Evolutionary conservation across 2,329 filamentous ascomycete species (phyloP).

Genomic region (Paramyrothecium roridum): DNA sequence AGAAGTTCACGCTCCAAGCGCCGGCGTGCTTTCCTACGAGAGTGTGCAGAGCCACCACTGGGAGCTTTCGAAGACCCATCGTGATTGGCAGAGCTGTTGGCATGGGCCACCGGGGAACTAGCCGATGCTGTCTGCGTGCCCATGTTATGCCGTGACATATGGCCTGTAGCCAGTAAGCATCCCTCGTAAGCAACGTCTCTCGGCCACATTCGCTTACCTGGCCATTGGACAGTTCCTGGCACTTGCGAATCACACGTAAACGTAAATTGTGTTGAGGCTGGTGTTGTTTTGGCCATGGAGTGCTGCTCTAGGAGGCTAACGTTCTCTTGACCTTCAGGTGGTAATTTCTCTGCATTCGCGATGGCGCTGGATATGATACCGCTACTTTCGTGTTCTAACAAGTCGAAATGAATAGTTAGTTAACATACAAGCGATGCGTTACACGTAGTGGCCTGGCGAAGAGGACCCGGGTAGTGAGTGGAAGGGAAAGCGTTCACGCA

Average conservation of each 20-base stretch:
- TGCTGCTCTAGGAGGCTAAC: constrained; percentile 74
- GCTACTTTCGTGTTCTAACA: constrained; percentile 41
- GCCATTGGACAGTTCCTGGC: constrained; percentile 74
- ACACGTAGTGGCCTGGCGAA: too few species aligned
- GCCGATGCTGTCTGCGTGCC: constrained; percentile 11
- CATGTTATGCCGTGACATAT: constrained; percentile 17
- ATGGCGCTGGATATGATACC: constrained; percentile 93
- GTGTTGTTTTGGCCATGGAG: constrained; percentile 55
- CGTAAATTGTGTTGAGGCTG: constrained; percentile 85
- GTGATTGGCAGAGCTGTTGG: constrained; percentile 18
- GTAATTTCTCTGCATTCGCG: constrained; percentile 75
- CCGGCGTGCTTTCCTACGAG: constrained; percentile 58
- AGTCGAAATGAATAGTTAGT: constrained; percentile 7
- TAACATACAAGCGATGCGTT: background rate
- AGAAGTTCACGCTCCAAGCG: constrained; percentile 69
- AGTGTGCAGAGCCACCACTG: constrained; percentile 21
- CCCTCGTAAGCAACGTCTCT: background rate
- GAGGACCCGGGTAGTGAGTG: too few species aligned
- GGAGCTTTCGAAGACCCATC: constrained; percentile 30
- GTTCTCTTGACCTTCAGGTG: constrained; percentile 70
- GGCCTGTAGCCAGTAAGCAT: constrained; percentile 14
- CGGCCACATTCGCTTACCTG: constrained; percentile 39
- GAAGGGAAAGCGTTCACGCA: too few species aligned
- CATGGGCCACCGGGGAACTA: constrained; percentile 8
- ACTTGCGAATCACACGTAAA: constrained; percentile 94